phyloP scores from a whole-genome alignment of 2,329 filamentous ascomycete genomes.

The Phaeosphaeriaceae sp. region DNA sequence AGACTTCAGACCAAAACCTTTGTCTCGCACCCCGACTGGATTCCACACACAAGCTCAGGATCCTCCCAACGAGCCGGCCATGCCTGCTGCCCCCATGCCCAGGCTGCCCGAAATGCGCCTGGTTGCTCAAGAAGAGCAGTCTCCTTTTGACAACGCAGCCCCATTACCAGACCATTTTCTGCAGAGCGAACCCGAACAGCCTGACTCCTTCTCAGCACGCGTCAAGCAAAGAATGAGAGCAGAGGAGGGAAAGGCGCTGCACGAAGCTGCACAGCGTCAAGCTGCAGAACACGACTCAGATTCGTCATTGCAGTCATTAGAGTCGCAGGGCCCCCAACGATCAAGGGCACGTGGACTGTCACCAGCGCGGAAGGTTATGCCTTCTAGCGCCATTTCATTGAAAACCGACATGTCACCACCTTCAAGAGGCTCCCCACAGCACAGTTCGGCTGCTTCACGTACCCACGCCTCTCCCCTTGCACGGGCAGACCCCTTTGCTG shows the following conservation, averaged over 20 bases:
- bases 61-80: slow-evolving; percentile 44
- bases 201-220: slow-evolving; percentile 54
- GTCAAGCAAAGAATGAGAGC: slow-evolving; percentile 59
- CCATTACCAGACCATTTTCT: slow-evolving; percentile 34
- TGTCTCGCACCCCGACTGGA: slow-evolving; percentile 66
- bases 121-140: slow-evolving; percentile 28
- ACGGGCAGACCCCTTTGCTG: slow-evolving; percentile 27
- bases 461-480: slow-evolving; percentile 27
- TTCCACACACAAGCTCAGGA: slow-evolving; percentile 34
- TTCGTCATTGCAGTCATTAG: slow-evolving; percentile 28
- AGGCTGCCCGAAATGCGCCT: slow-evolving; percentile 35
- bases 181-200: slow-evolving; percentile 39
- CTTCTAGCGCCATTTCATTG: slow-evolving; percentile 26
- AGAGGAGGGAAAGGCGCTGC: slow-evolving; percentile 59
- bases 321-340: slow-evolving; percentile 15
- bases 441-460: slow-evolving; percentile 32
- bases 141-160: slow-evolving; percentile 32
- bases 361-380: slow-evolving; percentile 16
- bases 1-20: slow-evolving; percentile 60
- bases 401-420: slow-evolving; percentile 34
- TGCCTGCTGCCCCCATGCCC: slow-evolving; percentile 51
- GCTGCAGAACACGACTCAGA: slow-evolving; percentile 36
- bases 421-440: slow-evolving; percentile 36
- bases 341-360: slow-evolving; percentile 28
- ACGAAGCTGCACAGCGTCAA: slow-evolving; percentile 48